Percentiles rank a stretch among this genome's conserved stretches.
phyloP scores from a whole-genome alignment of 495 filamentous ascomycete genomes.

The Penicillium parvum region DNA sequence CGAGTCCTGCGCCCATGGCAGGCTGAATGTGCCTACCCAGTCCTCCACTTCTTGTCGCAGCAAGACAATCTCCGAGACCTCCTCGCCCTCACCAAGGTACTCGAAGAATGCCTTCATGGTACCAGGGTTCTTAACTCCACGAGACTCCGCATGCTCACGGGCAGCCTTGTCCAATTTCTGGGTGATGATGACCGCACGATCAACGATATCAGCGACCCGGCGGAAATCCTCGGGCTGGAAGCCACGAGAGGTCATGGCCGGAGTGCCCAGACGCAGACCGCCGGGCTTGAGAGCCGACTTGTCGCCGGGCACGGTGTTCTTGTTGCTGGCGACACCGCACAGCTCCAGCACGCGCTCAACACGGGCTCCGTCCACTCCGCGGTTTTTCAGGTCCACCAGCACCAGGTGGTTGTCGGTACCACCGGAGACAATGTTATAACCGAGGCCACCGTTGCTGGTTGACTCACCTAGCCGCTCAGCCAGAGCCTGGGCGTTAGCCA shows the following conservation, averaged over 20 bases:
- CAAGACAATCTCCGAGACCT: constrained; percentile 78
- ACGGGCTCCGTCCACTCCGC: constrained; percentile 82
- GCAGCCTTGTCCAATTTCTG: constrained; percentile 78
- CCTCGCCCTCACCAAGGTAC: constrained; percentile 75
- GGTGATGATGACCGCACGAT: constrained; percentile 81
- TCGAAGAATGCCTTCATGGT: constrained; percentile 83
- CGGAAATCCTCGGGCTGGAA: constrained; percentile 83
- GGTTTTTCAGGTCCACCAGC: constrained; percentile 89
- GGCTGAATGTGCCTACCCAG: constrained; percentile 88
- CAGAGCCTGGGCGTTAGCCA: constrained; percentile 84
- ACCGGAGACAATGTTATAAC: constrained; percentile 86
- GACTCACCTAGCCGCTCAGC: constrained; percentile 66
- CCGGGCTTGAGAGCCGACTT: constrained; percentile 87
- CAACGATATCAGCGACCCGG: constrained; percentile 89
- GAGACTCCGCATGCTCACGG: constrained; percentile 67
- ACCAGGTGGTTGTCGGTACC: constrained; percentile 98
- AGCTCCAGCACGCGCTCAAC: constrained; percentile 94
- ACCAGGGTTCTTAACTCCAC: constrained; percentile 69
- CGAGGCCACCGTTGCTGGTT: constrained; percentile 70
- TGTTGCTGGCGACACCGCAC: constrained; percentile 93
- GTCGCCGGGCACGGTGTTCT: constrained; percentile 97
- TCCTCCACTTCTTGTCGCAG: constrained; percentile 86
- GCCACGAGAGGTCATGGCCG: constrained; percentile 95
- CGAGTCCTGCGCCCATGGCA: constrained; percentile 70
- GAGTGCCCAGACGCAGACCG: constrained; percentile 87